phyloP scores from a whole-genome alignment of 2,329 filamentous ascomycete genomes.

The Microdochium paspali region DNA sequence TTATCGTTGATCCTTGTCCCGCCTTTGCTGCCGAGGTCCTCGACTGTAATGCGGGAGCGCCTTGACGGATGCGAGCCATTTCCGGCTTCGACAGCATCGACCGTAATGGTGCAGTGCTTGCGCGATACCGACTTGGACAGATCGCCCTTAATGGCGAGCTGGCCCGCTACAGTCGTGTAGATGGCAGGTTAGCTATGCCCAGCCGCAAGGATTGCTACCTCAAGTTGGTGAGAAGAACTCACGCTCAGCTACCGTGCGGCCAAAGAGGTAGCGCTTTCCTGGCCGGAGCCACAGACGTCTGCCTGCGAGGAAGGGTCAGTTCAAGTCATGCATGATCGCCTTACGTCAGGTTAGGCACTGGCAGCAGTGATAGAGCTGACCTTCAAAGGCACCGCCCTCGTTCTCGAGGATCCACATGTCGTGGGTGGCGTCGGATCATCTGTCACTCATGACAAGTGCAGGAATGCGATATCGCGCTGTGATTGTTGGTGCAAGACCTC shows the following conservation, averaged over 20 bases:
- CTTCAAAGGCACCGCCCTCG: constrained; percentile 37
- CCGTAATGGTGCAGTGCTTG: constrained; percentile 73
- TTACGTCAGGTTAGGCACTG: not conserved
- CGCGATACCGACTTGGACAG: constrained; percentile 77
- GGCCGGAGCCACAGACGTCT: constrained; percentile 78
- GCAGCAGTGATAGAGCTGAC: constrained; percentile 15
- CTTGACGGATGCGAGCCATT: constrained; percentile 48
- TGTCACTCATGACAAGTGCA: not conserved
- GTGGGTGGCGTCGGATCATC: not conserved
- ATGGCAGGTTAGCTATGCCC: constrained; percentile 6
- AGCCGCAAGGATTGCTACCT: not conserved
- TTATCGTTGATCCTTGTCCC: constrained; percentile 72
- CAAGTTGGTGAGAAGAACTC: constrained; percentile 15
- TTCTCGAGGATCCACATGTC: constrained; percentile 47
- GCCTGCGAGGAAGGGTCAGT: constrained; percentile 28
- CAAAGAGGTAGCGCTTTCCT: constrained; percentile 78
- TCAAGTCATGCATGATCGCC: constrained; percentile 5
- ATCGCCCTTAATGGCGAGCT: constrained; percentile 47
- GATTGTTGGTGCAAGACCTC: not conserved
- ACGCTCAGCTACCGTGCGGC: constrained; percentile 63
- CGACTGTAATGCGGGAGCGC: constrained; percentile 60
- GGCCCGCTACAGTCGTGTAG: constrained; percentile 39
- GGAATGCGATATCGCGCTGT: not conserved
- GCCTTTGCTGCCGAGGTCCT: constrained; percentile 74
- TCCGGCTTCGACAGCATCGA: constrained; percentile 54